phyloP scores from a whole-genome alignment of 2,329 filamentous ascomycete species.

The Ceratocystis huliohia region DNA sequence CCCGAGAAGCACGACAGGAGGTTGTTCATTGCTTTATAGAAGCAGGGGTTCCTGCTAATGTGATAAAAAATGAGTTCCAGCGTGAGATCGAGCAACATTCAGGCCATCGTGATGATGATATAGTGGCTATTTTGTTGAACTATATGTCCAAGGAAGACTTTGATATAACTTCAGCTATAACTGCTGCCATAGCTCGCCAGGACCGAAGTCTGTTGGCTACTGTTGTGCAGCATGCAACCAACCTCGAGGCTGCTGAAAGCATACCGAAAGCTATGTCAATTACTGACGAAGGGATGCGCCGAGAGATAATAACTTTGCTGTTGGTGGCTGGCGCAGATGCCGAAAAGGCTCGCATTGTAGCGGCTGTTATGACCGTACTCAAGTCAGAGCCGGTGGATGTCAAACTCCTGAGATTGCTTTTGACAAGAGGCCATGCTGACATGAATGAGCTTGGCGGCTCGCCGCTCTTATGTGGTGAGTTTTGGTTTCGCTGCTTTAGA shows the following conservation, averaged over 20 bases:
- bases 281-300: constrained; percentile 32
- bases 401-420: constrained; percentile 36
- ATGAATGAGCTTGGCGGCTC: constrained; percentile 38
- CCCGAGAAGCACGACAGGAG: constrained; percentile 33
- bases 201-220: constrained; percentile 36
- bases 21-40: constrained; percentile 40
- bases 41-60: constrained; percentile 35
- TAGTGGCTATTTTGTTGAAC: constrained; percentile 41
- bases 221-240: constrained; percentile 36
- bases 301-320: constrained; percentile 37
- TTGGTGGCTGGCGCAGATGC: constrained; percentile 35
- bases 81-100: constrained; percentile 39
- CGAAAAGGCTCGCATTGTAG: constrained; percentile 33
- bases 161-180: constrained; percentile 38
- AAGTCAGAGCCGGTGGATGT: constrained; percentile 38
- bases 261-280: constrained; percentile 38
- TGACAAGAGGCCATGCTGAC: constrained; percentile 41
- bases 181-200: constrained; percentile 36
- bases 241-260: constrained; percentile 36
- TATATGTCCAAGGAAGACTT: constrained; percentile 44
- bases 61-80: constrained; percentile 39
- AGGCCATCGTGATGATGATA: constrained; percentile 36
- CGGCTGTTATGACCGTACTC: constrained; percentile 34
- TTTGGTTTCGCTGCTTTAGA: background rate
- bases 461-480: constrained; percentile 31